phyloP scores from a whole-genome alignment of 441 rosid genomes.

The Isatis lusitanica region DNA sequence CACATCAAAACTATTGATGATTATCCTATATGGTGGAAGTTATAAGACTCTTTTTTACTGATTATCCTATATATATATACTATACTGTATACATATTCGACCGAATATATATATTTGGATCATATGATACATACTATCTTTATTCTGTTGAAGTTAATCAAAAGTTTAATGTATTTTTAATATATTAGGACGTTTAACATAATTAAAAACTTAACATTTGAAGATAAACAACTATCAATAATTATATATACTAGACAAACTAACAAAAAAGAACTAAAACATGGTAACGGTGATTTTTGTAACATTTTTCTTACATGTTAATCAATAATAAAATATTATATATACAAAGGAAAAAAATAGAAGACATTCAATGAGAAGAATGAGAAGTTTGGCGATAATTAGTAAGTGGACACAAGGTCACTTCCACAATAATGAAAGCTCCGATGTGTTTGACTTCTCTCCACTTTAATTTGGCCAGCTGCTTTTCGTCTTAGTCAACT shows the following conservation, averaged over 20 bases:
- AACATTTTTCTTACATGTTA: background rate
- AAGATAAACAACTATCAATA: background rate
- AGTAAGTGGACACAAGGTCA: conserved; percentile 16
- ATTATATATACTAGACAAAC: background rate
- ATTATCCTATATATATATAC: background rate
- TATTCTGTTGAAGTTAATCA: background rate
- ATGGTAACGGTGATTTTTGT: background rate
- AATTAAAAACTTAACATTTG: background rate
- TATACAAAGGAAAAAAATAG: background rate
- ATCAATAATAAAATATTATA: background rate
- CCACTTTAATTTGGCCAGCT: conserved; percentile 15
- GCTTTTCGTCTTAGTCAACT: conserved; percentile 28
- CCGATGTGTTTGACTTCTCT: conserved; percentile 11
- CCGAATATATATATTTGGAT: background rate
- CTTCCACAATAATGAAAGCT: conserved; percentile 27
- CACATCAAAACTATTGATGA: background rate
- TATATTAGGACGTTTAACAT: background rate
- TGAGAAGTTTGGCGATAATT: background rate
- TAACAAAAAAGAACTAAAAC: background rate
- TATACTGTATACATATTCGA: background rate
- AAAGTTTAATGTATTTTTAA: background rate
- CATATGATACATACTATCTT: background rate
- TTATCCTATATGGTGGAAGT: background rate
- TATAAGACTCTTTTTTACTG: background rate
- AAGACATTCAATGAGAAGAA: background rate